Conservation (phyloP, 148 eudicot species). For the Chenopodium album region DNA sequence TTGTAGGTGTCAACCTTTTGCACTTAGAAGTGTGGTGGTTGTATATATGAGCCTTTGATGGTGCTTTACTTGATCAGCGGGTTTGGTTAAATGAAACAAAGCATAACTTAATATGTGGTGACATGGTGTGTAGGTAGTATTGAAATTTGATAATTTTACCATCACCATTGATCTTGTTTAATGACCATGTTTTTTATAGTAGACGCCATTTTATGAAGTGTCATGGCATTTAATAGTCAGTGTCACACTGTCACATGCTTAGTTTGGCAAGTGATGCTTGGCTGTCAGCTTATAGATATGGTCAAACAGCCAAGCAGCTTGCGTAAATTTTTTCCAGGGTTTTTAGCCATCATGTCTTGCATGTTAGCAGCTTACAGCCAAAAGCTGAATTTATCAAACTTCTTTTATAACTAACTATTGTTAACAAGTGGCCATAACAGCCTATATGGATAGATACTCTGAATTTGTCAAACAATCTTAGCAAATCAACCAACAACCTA, state of each 20-base stretch:
- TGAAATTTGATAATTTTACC: not conserved
- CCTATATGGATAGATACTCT: not conserved
- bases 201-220: not conserved
- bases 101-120: not conserved
- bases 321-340: not conserved
- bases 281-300: not conserved
- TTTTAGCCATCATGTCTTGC: not conserved
- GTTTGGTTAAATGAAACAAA: not conserved
- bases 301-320: not conserved
- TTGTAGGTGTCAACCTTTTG: not conserved
- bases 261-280: not conserved
- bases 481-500: not conserved
- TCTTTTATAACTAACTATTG: no score
- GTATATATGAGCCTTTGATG: not conserved
- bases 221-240: not conserved
- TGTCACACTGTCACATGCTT: not conserved
- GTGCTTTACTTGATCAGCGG: not conserved
- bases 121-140: not conserved
- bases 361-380: not conserved
- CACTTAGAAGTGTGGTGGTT: not conserved
- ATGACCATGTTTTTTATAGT: not conserved
- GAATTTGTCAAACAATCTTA: not conserved
- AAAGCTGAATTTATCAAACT: no score
- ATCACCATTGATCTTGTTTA: not conserved
- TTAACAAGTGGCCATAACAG: not conserved